These are phyloP conservation scores for Cyanodermella asteris DNA, from an alignment of 2,329 filamentous ascomycete species.

Conservation along the genomic window DNA sequence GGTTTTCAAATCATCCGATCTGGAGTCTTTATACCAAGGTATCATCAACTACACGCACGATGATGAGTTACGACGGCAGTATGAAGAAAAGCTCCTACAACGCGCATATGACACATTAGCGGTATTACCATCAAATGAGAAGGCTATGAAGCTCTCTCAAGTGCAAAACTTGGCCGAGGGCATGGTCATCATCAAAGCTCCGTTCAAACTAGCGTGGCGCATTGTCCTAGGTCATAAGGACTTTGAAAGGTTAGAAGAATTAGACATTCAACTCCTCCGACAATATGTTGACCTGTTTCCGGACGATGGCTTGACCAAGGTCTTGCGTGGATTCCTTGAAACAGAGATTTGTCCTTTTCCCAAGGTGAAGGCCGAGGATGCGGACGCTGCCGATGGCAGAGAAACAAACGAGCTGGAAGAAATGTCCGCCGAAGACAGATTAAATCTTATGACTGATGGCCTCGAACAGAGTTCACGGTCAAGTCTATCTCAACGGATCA, in stretches of 20 bases:
- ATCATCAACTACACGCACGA: constrained; percentile 81
- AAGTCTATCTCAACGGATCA: constrained; percentile 59
- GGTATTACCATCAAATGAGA: constrained; percentile 44
- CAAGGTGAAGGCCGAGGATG: constrained; percentile 15
- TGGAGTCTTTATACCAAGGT: constrained; percentile 62
- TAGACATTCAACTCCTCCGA: constrained; percentile 56
- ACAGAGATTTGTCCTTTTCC: constrained; percentile 73
- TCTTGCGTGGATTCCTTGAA: constrained; percentile 61
- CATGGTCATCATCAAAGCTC: constrained; percentile 92
- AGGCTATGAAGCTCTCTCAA: constrained; percentile 46
- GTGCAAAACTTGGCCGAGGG: constrained; percentile 61
- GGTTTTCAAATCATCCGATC: constrained; percentile 48
- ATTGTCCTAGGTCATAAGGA: constrained; percentile 81
- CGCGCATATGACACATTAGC: constrained; percentile 60
- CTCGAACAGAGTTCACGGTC: constrained; percentile 43
- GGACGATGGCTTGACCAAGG: constrained; percentile 57
- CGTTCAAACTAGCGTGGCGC: constrained; percentile 75
- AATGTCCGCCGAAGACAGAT: constrained; percentile 52
- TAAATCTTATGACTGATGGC: constrained; percentile 61
- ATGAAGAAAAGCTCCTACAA: constrained; percentile 75
- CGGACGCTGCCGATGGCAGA: constrained; percentile 30
- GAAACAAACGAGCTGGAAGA: constrained; percentile 32
- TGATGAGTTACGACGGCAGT: constrained; percentile 60
- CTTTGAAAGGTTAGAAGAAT: constrained; percentile 46
- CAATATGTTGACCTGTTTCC: constrained; percentile 73